Evolutionary conservation across 2,329 filamentous ascomycete species (phyloP), one percentile per base, ranked within the genome.

Genomic region (Pseudopyricularia javanii): DNA sequence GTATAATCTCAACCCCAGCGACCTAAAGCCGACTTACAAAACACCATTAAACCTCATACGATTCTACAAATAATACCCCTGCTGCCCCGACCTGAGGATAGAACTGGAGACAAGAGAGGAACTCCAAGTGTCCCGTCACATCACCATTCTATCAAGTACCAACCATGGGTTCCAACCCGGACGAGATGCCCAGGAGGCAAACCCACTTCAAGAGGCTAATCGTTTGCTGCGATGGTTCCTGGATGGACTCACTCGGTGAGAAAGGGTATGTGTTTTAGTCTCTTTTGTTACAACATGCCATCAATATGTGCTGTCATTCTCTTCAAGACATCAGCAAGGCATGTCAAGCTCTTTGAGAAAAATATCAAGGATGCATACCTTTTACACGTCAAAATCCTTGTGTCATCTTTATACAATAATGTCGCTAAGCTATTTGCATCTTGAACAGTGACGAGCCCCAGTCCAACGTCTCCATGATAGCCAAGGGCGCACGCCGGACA

Each of bases 381-480:
- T 8, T n/a, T n/a, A n/a, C n/a, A n/a, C n/a, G n/a, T n/a, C n/a
- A n/a, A n/a, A n/a, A n/a, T n/a, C n/a, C n/a, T n/a, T n/a, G n/a
- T n/a, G n/a, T n/a, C n/a, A n/a, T n/a, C n/a, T n/a, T n/a, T n/a
- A n/a, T n/a, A n/a, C n/a, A n/a, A n/a, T n/a, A n/a, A n/a, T n/a
- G n/a, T n/a, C n/a, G n/a, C n/a, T n/a, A n/a, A n/a, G n/a, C n/a
- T n/a, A n/a, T n/a, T n/a, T n/a, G n/a, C n/a, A n/a, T n/a, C n/a
- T n/a, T n/a, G n/a, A 33, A 40, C 37, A 56, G 56, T 28, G 53
- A 35, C 8, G 57, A 61, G 17, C 62, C 63, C 1, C 61, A 60
- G 6, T 64, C 63, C 50, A 65, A 65, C 50, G 63, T 65, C 47
- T 64, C 62, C 0, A 59, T 61, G 43, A 56, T 65, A 22, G 59